Conservation (phyloP, 1,139 yeast genomes). For the Yamadazyma triangularis region DNA sequence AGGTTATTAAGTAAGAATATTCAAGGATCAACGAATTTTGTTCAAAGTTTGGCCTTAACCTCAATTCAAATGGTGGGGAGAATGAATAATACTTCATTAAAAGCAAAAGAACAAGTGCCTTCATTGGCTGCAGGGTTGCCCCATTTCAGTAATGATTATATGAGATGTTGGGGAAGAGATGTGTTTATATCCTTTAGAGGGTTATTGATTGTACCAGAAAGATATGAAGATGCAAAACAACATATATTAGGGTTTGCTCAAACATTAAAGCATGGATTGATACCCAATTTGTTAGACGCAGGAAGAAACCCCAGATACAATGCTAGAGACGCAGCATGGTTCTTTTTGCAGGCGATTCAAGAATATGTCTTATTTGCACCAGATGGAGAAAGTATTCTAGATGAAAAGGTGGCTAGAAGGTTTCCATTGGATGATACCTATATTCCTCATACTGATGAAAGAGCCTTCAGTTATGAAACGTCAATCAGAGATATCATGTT, state of each 20-base stretch:
- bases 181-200: slow-evolving; percentile 88
- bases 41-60: slow-evolving; percentile 74
- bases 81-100: slow-evolving; percentile 71
- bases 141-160: slow-evolving; percentile 82
- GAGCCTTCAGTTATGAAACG: slow-evolving; percentile 70
- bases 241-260: slow-evolving; percentile 88
- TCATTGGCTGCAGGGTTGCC: slow-evolving; percentile 96
- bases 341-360: slow-evolving; percentile 81
- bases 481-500: slow-evolving; percentile 72
- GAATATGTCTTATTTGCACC: slow-evolving; percentile 73
- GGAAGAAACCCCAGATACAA: slow-evolving; percentile 92
- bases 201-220: slow-evolving; percentile 67
- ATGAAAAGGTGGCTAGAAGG: slow-evolving; percentile 72
- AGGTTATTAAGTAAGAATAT: slow-evolving; percentile 51
- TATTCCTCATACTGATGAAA: slow-evolving; percentile 61
- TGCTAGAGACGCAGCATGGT: slow-evolving; percentile 98
- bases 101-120: slow-evolving; percentile 60
- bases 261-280: slow-evolving; percentile 90
- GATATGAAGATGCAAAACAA: slow-evolving; percentile 71
- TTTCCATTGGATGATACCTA: slow-evolving; percentile 88
- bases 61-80: slow-evolving; percentile 85
- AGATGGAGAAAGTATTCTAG: slow-evolving; percentile 59
- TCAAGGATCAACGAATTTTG: slow-evolving; percentile 62
- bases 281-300: slow-evolving; percentile 89
- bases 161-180: slow-evolving; percentile 99